A percentile compares a stretch with the other conserved stretches of the same genome.
These are phyloP conservation scores for Corynespora cassiicola DNA, from an alignment of 2,329 filamentous ascomycete species.

Conservation along the genomic window DNA sequence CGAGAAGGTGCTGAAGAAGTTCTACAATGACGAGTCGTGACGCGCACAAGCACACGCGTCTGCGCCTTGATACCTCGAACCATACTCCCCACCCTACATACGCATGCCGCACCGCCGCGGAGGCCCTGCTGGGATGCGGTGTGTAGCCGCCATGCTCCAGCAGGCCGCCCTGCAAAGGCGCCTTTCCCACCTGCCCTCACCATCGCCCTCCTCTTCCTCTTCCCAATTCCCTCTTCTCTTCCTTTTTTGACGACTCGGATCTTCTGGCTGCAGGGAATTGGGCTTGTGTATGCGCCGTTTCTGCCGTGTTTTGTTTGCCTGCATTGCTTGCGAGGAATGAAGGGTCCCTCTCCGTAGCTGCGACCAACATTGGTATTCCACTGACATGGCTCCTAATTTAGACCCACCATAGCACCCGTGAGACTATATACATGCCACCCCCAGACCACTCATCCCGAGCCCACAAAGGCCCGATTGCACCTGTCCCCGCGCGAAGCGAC, in stretches of 20 bases:
- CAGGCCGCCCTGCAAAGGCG: conserved; percentile 5
- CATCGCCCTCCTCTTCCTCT: not conserved
- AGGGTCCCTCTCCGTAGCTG: conserved; percentile 10
- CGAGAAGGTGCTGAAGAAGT: conserved; percentile 72
- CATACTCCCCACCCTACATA: too few species aligned
- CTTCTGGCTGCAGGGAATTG: conserved; percentile 5
- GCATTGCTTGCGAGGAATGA: conserved; percentile 20
- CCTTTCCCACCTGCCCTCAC: not conserved
- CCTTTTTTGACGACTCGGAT: conserved; percentile 1
- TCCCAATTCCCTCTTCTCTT: conserved; percentile 1
- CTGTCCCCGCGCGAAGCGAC: conserved; percentile 1
- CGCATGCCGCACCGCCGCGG: conserved; percentile 1
- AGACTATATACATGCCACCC: too few species aligned
- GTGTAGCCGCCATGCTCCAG: not conserved
- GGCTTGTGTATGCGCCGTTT: not conserved
- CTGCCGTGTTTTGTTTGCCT: conserved; percentile 4
- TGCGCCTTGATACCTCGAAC: too few species aligned
- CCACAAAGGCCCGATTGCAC: too few species aligned
- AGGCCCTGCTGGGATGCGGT: conserved; percentile 1
- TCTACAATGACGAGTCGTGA: conserved; percentile 64
- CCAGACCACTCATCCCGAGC: too few species aligned
- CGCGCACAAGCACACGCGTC: not conserved
- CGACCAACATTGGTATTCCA: conserved; percentile 1
- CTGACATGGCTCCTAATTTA: not conserved
- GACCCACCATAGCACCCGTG: conserved; percentile 3